phyloP scores from a whole-genome alignment of 805 yeast genomes.

The Ogataea degrootiae region DNA sequence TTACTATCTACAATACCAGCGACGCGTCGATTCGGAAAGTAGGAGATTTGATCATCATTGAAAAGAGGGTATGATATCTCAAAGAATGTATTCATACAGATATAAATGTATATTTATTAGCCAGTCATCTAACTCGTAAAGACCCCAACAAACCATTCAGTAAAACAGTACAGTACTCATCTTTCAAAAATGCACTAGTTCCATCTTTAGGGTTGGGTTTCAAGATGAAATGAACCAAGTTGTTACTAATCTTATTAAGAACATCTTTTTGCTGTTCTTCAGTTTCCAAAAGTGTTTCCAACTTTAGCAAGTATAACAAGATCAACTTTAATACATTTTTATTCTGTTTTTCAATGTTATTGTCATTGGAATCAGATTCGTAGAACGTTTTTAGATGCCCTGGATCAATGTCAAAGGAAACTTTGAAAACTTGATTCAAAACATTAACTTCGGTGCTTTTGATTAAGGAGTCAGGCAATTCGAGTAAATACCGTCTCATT shows the following conservation, averaged over 20 bases:
- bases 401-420: conserved; percentile 11
- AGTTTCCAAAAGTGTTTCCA: conserved; percentile 1
- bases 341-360: conserved; percentile 2
- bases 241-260: conserved; percentile 6
- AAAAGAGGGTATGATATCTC: too few species aligned
- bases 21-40: too few species aligned
- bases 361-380: conserved; percentile 7
- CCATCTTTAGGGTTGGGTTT: conserved; percentile 5
- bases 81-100: too few species aligned
- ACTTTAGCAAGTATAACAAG: conserved; percentile 7
- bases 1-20: too few species aligned
- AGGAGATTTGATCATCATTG: too few species aligned
- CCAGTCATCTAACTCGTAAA: neutral
- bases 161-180: conserved; percentile 8
- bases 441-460: conserved; percentile 7
- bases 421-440: conserved; percentile 12
- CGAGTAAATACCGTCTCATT: conserved; percentile 15
- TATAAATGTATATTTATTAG: neutral
- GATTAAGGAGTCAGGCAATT: conserved; percentile 16
- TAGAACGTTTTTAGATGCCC: conserved; percentile 9
- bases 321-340: conserved; percentile 13
- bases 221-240: conserved; percentile 11
- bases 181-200: conserved; percentile 4
- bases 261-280: conserved; percentile 3
- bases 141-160: conserved; percentile 5